Evolutionary conservation across 2,329 filamentous ascomycete species (phyloP).

Genomic region (Ascomycota sp.): DNA sequence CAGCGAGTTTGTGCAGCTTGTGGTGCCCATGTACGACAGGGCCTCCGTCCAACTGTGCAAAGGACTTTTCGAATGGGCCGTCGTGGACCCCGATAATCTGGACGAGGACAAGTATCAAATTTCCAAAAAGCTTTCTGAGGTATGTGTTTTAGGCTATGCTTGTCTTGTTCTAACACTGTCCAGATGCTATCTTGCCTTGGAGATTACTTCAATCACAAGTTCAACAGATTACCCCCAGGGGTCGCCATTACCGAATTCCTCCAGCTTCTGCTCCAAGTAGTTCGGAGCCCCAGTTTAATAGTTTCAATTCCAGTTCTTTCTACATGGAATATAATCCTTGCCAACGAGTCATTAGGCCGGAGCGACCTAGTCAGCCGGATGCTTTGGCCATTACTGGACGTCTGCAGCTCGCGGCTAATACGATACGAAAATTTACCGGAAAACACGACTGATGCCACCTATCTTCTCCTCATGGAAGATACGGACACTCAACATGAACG

Average conservation of each 20-base stretch:
- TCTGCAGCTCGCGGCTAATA: conserved; percentile 65
- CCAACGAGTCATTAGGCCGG: conserved; percentile 44
- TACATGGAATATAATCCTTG: conserved; percentile 69
- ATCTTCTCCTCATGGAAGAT: conserved; percentile 73
- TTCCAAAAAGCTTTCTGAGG: conserved; percentile 85
- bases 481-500: conserved; percentile 87
- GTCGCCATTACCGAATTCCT: conserved; percentile 56
- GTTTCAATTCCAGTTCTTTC: conserved; percentile 86
- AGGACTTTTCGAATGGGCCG: conserved; percentile 60
- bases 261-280: conserved; percentile 56
- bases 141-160: conserved; percentile 15
- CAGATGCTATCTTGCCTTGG: conserved; percentile 73
- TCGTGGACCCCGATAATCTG: conserved; percentile 60
- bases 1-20: conserved; percentile 57
- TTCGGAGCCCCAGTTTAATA: conserved; percentile 70
- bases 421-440: conserved; percentile 76
- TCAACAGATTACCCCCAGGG: conserved; percentile 40
- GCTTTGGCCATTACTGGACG: conserved; percentile 59
- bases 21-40: conserved; percentile 60
- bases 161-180: background rate
- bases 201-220: conserved; percentile 64
- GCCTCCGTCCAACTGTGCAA: conserved; percentile 51
- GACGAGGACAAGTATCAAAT: conserved; percentile 85
- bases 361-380: conserved; percentile 40
- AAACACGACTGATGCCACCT: conserved; percentile 59